Evolutionary conservation across 495 filamentous ascomycete species (phyloP).

Genomic region (Penicillium waksmanii): DNA sequence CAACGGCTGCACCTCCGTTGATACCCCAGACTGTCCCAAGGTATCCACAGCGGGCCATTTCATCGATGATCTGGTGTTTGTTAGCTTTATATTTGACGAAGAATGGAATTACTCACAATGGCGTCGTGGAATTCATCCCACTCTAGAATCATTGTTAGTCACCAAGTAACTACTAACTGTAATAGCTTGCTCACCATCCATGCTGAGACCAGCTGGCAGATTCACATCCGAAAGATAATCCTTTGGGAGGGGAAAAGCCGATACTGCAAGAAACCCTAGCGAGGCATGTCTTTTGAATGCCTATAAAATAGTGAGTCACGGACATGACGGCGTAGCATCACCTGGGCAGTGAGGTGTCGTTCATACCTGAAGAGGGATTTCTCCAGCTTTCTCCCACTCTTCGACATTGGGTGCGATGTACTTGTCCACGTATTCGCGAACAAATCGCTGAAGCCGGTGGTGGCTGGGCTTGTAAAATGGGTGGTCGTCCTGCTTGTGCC

Average conservation of each 20-base stretch:
- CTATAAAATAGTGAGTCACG: constrained; percentile 8
- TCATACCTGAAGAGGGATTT: constrained; percentile 13
- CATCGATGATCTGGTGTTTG: constrained; percentile 18
- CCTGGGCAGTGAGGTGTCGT: not conserved
- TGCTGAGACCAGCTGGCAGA: constrained; percentile 17
- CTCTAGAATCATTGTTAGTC: not conserved
- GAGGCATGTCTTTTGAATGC: constrained; percentile 19
- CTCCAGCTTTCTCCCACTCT: constrained; percentile 55
- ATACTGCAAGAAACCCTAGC: constrained; percentile 20
- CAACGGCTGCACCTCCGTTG: constrained; percentile 21
- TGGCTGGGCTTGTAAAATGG: constrained; percentile 75
- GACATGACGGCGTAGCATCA: not conserved
- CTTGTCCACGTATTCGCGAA: constrained; percentile 66
- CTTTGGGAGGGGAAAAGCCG: constrained; percentile 20
- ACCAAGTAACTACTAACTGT: not conserved
- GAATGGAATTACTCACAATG: not conserved
- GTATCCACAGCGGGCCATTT: constrained; percentile 21
- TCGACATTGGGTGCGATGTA: constrained; percentile 67
- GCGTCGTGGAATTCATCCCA: not conserved
- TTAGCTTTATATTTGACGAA: not conserved
- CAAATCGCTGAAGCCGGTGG: constrained; percentile 60
- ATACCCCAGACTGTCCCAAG: constrained; percentile 23
- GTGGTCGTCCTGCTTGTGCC: constrained; percentile 17
- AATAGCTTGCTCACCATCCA: constrained; percentile 12
- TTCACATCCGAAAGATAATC: constrained; percentile 16